Evolutionary conservation across 192 early-diverging fungal genomes (phyloP), one percentile per base, ranked within the genome.

Genomic region (Geranomyces variabilis): DNA sequence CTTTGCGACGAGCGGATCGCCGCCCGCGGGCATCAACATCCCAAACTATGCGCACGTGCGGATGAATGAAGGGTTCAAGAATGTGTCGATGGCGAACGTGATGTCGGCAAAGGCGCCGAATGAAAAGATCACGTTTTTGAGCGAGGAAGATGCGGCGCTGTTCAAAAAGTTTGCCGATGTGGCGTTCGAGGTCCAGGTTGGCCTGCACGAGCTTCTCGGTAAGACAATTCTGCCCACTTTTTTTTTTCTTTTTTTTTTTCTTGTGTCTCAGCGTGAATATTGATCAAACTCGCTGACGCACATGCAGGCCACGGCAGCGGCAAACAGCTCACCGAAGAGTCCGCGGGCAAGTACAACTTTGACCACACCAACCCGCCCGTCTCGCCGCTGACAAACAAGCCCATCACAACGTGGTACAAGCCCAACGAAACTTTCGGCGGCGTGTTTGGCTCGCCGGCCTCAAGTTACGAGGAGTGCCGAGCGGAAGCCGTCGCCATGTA

Each of bases 141-240:
- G 57, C 21, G 45, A 71, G 13, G 77, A 87, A 36, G 85, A 87
- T 55, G 43, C 80, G n/a, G 80, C 69, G 0, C 45, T 80, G 26
- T 87, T 79, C 74, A 43, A 63, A 3, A 80, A 78, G 48, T 79
- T 73, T 59, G 63, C 71, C 6, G 70, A 69, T 9, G 44, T 56
- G 17, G 76, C 87, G 1, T 88, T 88, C 66, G 86, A 88, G 62
- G 84, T 88, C 4, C 86, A 88, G 71, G 86, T 88, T 24, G 87
- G 86, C 22, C 74, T 84, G 1, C 87, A 88, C 74, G 87, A 88
- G 75, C 68, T 83, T 5, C 65, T 83, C 28, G 80, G 77, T 71
- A 63, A 19, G 66, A 41, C 36, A 41, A 41, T 7, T 7, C 5
- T 41, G 36, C 36, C 3, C 36, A 41, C 10, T 41, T 3, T 41